phyloP scores from a whole-genome alignment of 257 asterid genomes.

The Voacanga thouarsii region DNA sequence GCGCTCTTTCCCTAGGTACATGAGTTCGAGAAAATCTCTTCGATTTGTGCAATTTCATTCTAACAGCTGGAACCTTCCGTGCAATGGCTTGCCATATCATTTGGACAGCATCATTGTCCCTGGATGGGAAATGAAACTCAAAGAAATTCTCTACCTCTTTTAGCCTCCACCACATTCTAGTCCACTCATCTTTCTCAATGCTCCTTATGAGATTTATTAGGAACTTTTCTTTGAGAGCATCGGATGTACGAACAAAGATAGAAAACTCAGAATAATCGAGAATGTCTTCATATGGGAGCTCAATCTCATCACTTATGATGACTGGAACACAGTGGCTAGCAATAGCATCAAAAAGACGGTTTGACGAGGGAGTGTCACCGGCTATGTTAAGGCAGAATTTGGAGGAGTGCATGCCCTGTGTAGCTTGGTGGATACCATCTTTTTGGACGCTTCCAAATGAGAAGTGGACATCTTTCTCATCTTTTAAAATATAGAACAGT shows the following conservation, averaged over 20 bases:
- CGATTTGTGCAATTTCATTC: slow-evolving; percentile 35
- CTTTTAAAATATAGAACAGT: slow-evolving; percentile 49
- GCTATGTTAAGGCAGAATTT: slow-evolving; percentile 85
- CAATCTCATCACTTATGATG: slow-evolving; percentile 68
- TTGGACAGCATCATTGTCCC: slow-evolving; percentile 62
- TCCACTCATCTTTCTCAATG: slow-evolving; percentile 56
- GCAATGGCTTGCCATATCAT: slow-evolving; percentile 72
- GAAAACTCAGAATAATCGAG: slow-evolving; percentile 70
- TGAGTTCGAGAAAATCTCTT: slow-evolving; percentile 29
- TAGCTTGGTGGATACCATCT: slow-evolving; percentile 54
- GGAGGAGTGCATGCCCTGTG: slow-evolving; percentile 60
- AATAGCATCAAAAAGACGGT: slow-evolving; percentile 79
- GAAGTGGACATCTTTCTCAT: slow-evolving; percentile 74
- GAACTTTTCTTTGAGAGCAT: slow-evolving; percentile 49
- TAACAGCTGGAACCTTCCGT: slow-evolving; percentile 51
- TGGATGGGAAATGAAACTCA: slow-evolving; percentile 57
- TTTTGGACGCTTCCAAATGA: slow-evolving; percentile 57
- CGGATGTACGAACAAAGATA: slow-evolving; percentile 46
- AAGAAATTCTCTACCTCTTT: slow-evolving; percentile 49
- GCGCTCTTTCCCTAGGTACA: slow-evolving; percentile 26
- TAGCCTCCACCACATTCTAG: slow-evolving; percentile 60
- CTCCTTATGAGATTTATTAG: slow-evolving; percentile 46
- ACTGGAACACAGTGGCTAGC: slow-evolving; percentile 83
- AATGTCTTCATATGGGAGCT: slow-evolving; percentile 72
- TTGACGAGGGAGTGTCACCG: slow-evolving; percentile 82